Evolutionary conservation across 164 flowering plant species (phyloP).

Genomic region (Nelumbo lutea): DNA sequence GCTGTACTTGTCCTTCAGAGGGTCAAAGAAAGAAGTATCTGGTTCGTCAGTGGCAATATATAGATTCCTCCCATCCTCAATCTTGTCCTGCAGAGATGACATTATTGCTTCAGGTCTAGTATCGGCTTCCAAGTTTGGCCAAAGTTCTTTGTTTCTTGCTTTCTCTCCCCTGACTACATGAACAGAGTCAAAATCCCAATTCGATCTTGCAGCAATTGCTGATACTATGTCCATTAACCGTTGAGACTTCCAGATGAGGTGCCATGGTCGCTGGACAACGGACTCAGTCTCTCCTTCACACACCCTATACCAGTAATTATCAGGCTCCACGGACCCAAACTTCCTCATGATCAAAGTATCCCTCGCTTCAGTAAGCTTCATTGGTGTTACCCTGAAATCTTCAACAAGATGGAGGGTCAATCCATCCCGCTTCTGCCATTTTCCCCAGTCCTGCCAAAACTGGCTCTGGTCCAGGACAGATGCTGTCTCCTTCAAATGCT

Average conservation of each 20-base stretch:
- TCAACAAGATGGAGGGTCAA: conserved; percentile 67
- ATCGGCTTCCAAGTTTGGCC: conserved; percentile 34
- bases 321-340: conserved; percentile 71
- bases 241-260: conserved; percentile 73
- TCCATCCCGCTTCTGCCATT: conserved; percentile 64
- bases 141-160: conserved; percentile 40
- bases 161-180: conserved; percentile 87
- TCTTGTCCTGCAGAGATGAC: conserved; percentile 54
- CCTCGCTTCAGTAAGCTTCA: conserved; percentile 57
- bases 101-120: conserved; percentile 73
- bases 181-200: conserved; percentile 77
- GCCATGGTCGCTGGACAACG: conserved; percentile 85
- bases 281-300: conserved; percentile 92
- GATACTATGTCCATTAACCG: conserved; percentile 34
- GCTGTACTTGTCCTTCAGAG: conserved; percentile 78
- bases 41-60: conserved; percentile 78
- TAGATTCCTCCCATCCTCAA: conserved; percentile 73
- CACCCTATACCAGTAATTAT: conserved; percentile 92
- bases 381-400: conserved; percentile 69
- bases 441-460: conserved; percentile 77
- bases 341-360: conserved; percentile 83
- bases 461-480: conserved; percentile 72
- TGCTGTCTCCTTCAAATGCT: conserved; percentile 78
- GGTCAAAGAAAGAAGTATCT: conserved; percentile 65
- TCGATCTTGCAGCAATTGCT: conserved; percentile 21